Conservation (phyloP, 768 basidiomycete genomes). For the Glaciozyma martinii region DNA sequence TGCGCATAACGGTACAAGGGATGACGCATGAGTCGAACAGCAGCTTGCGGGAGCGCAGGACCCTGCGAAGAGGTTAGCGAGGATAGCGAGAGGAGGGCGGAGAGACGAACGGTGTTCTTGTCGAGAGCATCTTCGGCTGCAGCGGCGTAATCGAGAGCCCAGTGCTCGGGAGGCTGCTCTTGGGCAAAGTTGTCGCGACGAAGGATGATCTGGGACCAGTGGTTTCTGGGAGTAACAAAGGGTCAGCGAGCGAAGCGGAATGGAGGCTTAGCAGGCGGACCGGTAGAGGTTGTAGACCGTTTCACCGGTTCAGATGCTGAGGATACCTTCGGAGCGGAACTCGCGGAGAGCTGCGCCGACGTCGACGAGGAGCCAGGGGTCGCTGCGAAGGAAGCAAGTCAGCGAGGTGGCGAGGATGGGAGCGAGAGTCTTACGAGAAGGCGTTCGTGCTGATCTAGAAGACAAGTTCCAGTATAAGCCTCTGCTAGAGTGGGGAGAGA, state of each 20-base stretch:
- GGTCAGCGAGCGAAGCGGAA: no score
- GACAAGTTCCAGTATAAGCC: no score
- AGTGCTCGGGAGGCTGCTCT: conserved; percentile 22
- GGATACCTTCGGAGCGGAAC: conserved; percentile 14
- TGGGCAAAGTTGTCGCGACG: conserved; percentile 30
- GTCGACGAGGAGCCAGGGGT: conserved; percentile 22
- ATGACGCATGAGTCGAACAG: conserved; percentile 5
- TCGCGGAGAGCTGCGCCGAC: conserved; percentile 21
- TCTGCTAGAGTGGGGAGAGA: no score
- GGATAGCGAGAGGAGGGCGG: neutral
- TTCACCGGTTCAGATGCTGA: conserved; percentile 22
- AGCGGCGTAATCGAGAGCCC: conserved; percentile 27
- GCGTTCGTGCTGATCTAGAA: conserved; percentile 28
- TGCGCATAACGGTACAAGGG: conserved; percentile 17
- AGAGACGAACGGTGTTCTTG: conserved; percentile 17
- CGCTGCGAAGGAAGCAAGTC: neutral
- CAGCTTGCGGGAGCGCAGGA: conserved; percentile 2
- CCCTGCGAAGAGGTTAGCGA: neutral
- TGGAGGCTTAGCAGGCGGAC: no score
- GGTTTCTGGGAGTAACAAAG: no score
- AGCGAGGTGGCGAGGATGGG: neutral
- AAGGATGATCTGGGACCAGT: conserved; percentile 12
- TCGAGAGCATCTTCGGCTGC: conserved; percentile 21
- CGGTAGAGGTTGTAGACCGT: conserved; percentile 2
- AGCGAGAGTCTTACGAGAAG: conserved; percentile 2